phyloP scores from a whole-genome alignment of 2,329 filamentous ascomycete species.

The Verticillium tricorpus region DNA sequence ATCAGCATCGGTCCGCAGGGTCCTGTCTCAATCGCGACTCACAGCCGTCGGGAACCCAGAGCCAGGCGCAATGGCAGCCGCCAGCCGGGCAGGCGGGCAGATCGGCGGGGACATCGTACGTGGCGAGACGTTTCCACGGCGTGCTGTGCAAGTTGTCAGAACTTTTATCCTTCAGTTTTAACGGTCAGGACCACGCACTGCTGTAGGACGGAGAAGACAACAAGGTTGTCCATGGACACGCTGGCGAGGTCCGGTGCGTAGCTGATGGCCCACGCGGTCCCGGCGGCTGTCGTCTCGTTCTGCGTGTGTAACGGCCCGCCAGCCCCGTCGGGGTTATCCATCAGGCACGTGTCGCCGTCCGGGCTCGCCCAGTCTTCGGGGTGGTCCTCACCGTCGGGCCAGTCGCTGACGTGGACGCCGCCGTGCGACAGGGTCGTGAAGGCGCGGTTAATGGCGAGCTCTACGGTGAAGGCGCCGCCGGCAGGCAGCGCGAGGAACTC shows the following conservation, averaged over 20 bases:
- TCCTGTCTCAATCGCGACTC: neutral
- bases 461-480: slow-evolving; percentile 41
- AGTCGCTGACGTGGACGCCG: slow-evolving; percentile 30
- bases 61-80: slow-evolving; percentile 25
- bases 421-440: slow-evolving; percentile 41
- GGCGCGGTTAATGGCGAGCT: slow-evolving; percentile 45
- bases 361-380: slow-evolving; percentile 40
- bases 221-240: slow-evolving; percentile 46
- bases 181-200: slow-evolving; percentile 24
- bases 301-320: slow-evolving; percentile 43
- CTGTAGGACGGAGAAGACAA: slow-evolving; percentile 41
- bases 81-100: slow-evolving; percentile 20
- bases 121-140: slow-evolving; percentile 24
- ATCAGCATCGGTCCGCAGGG: neutral
- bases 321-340: slow-evolving; percentile 23
- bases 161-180: no score
- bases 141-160: slow-evolving; percentile 11
- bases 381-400: slow-evolving; percentile 42
- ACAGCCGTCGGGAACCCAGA: slow-evolving; percentile 24
- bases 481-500: slow-evolving; percentile 38
- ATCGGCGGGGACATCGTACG: slow-evolving; percentile 21
- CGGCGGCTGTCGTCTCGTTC: slow-evolving; percentile 35
- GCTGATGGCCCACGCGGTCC: slow-evolving; percentile 45
- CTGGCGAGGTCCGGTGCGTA: slow-evolving; percentile 40
- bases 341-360: slow-evolving; percentile 19